Base-by-base conservation (phyloP, 371 early-diverging fungal genomes). In the Blakeslea trispora region DNA sequence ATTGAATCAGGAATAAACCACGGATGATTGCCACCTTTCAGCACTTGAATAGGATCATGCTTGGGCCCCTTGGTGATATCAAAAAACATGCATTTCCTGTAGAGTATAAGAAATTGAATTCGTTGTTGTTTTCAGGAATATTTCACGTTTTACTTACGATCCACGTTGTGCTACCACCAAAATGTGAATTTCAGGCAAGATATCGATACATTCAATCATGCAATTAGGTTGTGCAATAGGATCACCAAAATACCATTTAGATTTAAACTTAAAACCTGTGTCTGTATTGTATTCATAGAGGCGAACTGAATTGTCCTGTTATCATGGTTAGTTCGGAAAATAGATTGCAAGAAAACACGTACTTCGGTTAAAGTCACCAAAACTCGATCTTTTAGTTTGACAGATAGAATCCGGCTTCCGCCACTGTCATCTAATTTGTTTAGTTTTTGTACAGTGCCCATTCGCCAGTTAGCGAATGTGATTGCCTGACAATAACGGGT, bases 1-100 rank as follows among this genome's bases (percentile, higher is more conserved):
- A 77, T 68, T 3, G 71, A 70, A 47, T 77, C 78, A 32, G 78
- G 78, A 3, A 72, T 57, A 55, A 72, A 77, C 62, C 70, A 72
- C 21, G 69, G 61, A 48, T 72, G 73, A 37, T 63, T 67, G 6
- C 78, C 78, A 31, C 75, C 72, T 49, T 74, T 77, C 18, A 77
- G 52, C 2, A 74, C 66, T 59, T 77, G 78, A 35, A 77, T 77
- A 1, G 78, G 78, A n/a, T 74, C 74, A 7, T 59, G 60, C 15
- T 64, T 57, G 34, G 60, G 24, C 22, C 67, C 67, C 32, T 69
- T 68, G 15, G 46, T 66, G 18, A 71, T 64, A 50, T 77, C 78
- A 48, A 72, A 77, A 66, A 77, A 74, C 53, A 72, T 56, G 37
- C 75, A 77, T 59, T 72, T 77, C 41, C 78, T 71, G 44, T 22